Conservation (phyloP, 1,139 yeast genomes). For the Yamadazyma songkhlaensis region DNA sequence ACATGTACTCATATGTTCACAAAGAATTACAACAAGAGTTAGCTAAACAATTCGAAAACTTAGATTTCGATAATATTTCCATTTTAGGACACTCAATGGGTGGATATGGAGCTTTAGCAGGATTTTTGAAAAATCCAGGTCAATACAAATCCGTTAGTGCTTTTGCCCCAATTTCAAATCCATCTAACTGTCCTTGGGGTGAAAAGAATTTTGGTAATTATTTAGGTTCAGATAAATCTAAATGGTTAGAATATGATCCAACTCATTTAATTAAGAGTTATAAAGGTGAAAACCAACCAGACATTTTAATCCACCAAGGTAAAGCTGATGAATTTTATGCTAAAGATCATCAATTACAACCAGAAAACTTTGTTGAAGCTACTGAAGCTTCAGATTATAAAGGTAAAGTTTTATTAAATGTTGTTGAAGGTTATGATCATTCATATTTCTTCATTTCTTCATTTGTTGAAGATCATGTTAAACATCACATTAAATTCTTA, state of each 20-base stretch:
- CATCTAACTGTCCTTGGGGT: conserved; percentile 77
- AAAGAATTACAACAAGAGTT: conserved; percentile 63
- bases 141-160: conserved; percentile 82
- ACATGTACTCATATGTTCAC: conserved; percentile 83
- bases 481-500: conserved; percentile 79
- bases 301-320: conserved; percentile 83
- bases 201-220: conserved; percentile 77
- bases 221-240: conserved; percentile 56
- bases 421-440: conserved; percentile 88
- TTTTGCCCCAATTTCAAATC: conserved; percentile 87
- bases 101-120: conserved; percentile 87
- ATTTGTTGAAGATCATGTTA: conserved; percentile 81
- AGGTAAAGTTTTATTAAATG: conserved; percentile 56
- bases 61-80: conserved; percentile 60
- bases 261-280: conserved; percentile 61
- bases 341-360: conserved; percentile 65
- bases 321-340: conserved; percentile 67
- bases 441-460: conserved; percentile 82
- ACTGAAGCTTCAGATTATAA: conserved; percentile 56
- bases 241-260: conserved; percentile 82
- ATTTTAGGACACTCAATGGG: conserved; percentile 98
- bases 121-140: conserved; percentile 72
- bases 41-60: conserved; percentile 41
- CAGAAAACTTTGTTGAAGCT: conserved; percentile 70
- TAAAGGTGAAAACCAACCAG: conserved; percentile 47